Evolutionary conservation across 129 eudicot species (phyloP).

Genomic region (Centrapalus pauciflorus): DNA sequence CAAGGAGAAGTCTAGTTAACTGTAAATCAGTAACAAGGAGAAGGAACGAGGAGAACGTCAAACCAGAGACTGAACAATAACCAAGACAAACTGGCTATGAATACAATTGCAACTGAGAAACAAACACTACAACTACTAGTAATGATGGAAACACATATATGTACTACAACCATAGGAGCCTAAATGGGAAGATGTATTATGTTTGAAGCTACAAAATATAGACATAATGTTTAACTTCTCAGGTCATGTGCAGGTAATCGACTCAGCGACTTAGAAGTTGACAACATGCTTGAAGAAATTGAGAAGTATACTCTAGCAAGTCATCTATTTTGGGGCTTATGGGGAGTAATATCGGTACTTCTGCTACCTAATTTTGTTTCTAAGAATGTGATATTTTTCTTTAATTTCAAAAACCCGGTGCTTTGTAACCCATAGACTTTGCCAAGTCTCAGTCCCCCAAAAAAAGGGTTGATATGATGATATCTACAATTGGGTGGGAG

Average conservation of each 20-base stretch:
- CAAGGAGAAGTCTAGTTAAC: no score
- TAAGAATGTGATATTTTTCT: neutral
- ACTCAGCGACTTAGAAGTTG: conserved; percentile 44
- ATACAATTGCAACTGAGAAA: no score
- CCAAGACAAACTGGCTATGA: no score
- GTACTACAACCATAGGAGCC: neutral
- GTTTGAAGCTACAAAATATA: neutral
- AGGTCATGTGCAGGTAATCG: conserved; percentile 46
- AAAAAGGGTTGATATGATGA: neutral
- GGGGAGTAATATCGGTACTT: conserved; percentile 97
- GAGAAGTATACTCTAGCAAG: conserved; percentile 86
- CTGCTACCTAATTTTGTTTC: neutral
- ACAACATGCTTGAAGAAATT: conserved; percentile 47
- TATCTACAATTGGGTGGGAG: neutral
- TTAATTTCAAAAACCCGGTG: neutral
- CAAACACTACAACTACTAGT: neutral
- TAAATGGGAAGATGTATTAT: neutral
- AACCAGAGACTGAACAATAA: no score
- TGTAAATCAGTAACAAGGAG: no score
- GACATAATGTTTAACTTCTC: neutral
- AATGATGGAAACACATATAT: neutral
- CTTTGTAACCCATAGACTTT: neutral
- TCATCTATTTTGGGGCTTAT: conserved; percentile 92
- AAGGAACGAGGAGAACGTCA: no score
- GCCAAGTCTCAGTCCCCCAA: neutral